Conservation (phyloP, 1,139 yeast genomes). For the Nakaseomyces glabratus region DNA sequence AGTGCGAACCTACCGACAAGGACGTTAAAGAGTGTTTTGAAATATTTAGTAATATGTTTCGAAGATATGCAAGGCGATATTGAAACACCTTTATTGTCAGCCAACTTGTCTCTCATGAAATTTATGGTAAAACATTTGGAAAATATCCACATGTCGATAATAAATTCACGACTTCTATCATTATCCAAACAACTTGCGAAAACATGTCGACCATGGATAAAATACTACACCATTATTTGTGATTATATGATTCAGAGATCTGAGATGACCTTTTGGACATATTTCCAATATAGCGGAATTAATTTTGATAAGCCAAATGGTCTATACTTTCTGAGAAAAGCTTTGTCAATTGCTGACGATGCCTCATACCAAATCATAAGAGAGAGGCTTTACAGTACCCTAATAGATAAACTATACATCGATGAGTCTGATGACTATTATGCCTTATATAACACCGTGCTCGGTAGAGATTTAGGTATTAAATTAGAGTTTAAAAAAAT, state of each 20-base stretch:
- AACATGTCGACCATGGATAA: constrained; percentile 15
- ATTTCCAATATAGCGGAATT: constrained; percentile 21
- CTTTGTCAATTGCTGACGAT: constrained; percentile 19
- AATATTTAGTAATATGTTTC: neutral
- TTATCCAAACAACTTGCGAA: neutral
- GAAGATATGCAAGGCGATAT: neutral
- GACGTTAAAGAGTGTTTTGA: neutral
- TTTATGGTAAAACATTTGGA: neutral
- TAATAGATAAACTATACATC: neutral
- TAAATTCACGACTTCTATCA: neutral
- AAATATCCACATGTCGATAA: neutral
- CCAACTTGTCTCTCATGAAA: neutral
- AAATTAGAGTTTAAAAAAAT: neutral
- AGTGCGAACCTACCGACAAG: neutral
- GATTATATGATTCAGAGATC: constrained; percentile 17
- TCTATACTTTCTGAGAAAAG: constrained; percentile 14
- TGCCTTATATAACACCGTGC: neutral
- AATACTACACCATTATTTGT: constrained; percentile 22
- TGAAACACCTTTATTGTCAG: neutral
- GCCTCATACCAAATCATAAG: constrained; percentile 21
- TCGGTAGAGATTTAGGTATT: neutral
- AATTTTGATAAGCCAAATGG: constrained; percentile 9
- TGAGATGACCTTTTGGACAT: constrained; percentile 28
- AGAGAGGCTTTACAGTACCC: constrained; percentile 13
- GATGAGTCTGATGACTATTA: neutral